Conservation (phyloP, 495 filamentous ascomycete species). For the Aspergillus wentii region DNA sequence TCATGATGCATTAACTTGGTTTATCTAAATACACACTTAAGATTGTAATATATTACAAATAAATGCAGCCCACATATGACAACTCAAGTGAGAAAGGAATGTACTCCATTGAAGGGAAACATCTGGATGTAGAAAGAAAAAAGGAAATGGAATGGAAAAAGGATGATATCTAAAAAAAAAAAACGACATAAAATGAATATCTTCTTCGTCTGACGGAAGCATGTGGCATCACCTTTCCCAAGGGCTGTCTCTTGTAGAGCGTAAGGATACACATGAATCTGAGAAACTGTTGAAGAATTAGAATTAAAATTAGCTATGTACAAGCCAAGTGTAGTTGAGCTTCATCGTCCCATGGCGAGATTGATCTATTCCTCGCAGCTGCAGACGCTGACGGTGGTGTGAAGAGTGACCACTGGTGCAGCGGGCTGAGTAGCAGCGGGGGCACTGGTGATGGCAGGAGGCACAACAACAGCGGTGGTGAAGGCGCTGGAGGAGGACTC, state of each 20-base stretch:
- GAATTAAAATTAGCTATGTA: conserved; percentile 41
- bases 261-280: conserved; percentile 1
- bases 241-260: conserved; percentile 1
- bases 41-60: too few species aligned
- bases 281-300: conserved; percentile 17
- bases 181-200: neutral
- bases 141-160: conserved; percentile 9
- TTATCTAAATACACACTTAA: too few species aligned
- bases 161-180: conserved; percentile 1
- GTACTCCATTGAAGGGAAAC: conserved; percentile 34
- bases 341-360: conserved; percentile 12
- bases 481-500: conserved; percentile 2
- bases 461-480: conserved; percentile 6
- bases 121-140: conserved; percentile 5
- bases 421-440: conserved; percentile 1
- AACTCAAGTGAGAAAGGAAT: conserved; percentile 27
- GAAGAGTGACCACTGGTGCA: conserved; percentile 20
- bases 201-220: too few species aligned
- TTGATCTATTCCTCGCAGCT: too few species aligned
- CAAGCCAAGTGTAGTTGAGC: conserved; percentile 20
- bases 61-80: too few species aligned
- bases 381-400: conserved; percentile 26
- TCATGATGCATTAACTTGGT: too few species aligned
- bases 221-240: too few species aligned
- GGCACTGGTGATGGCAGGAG: conserved; percentile 13